A percentile compares a stretch with the other conserved stretches of the same genome.
These are phyloP conservation scores for Aspergillus indologenus DNA, from an alignment of 495 filamentous ascomycete genomes.

Conservation along the genomic window DNA sequence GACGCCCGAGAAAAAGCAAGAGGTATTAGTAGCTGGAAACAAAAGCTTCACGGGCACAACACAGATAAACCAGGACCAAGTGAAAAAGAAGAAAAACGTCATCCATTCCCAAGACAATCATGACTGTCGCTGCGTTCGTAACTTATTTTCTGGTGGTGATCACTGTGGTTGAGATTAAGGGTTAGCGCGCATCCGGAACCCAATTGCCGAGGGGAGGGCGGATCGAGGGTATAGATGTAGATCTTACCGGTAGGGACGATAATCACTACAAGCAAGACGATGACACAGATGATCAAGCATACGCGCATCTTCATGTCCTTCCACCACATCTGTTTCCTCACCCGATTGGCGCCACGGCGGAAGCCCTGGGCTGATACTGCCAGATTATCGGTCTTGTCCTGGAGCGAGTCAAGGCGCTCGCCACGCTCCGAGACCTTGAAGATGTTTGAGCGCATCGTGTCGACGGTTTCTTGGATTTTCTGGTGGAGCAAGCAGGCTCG, in stretches of 20 bases:
- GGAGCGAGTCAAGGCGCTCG: slow-evolving; percentile 80
- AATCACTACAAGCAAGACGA: slow-evolving; percentile 85
- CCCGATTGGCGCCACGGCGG: slow-evolving; percentile 89
- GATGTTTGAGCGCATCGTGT: slow-evolving; percentile 92
- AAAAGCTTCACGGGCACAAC: slow-evolving; percentile 34
- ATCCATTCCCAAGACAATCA: slow-evolving; percentile 33
- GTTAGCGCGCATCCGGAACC: slow-evolving; percentile 19
- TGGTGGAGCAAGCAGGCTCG: slow-evolving; percentile 33
- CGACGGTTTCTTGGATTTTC: slow-evolving; percentile 96
- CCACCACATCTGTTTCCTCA: slow-evolving; percentile 94
- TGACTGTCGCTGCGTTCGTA: slow-evolving; percentile 23
- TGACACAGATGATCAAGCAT: slow-evolving; percentile 84
- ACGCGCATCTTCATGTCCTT: slow-evolving; percentile 99
- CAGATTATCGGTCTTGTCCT: slow-evolving; percentile 95
- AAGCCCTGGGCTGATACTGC: slow-evolving; percentile 87
- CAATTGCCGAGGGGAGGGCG: neutral
- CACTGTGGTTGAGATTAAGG: slow-evolving; percentile 19
- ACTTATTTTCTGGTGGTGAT: slow-evolving; percentile 33
- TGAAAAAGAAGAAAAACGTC: slow-evolving; percentile 18
- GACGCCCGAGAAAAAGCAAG: slow-evolving; percentile 39
- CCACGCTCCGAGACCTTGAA: slow-evolving; percentile 91
- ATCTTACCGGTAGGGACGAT: slow-evolving; percentile 79
- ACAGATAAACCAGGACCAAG: slow-evolving; percentile 32
- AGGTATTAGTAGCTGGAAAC: slow-evolving; percentile 47
- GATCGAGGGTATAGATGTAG: slow-evolving; percentile 6